Evolutionary conservation across 1,284 basidiomycete species (phyloP), one percentile per base, ranked within the genome.

Genomic region (Mycena citricolor): DNA sequence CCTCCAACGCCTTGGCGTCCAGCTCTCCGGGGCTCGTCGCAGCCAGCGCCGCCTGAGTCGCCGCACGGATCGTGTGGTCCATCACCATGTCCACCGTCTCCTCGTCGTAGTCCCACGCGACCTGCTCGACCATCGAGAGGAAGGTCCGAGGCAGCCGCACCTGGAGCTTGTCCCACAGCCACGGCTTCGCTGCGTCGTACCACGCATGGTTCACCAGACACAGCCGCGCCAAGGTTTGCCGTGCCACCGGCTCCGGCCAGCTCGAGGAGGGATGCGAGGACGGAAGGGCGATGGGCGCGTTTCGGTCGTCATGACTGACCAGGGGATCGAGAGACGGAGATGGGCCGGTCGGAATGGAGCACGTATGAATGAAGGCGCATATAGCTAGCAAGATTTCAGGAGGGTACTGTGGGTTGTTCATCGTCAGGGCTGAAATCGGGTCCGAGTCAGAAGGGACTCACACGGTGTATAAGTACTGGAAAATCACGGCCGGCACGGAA

Each of bases 151-250:
- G 87, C 10, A 90, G 73, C 10, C 86, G 78, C 32, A 90, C 82
- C 62, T 90, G 86, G 53, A 90, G 53, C 65, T 80, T 81, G 45
- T 75, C 77, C 86, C 87, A 90, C 3, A 90, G 66, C 81, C 81
- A 90, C 0, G 86, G 87, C 54, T 83, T 85, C 10, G 88, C 85
- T 1, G 85, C 88, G 36, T 79, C 76, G 57, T 79, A 77, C 83
- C 86, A 90, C 3, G 78, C 72, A 54, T 71, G 81, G 57, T 80
- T 87, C 30, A 87, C 83, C 44, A 85, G 74, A 56, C 82, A 86
- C 34, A 89, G 79, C 52, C 62, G 82, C 10, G 76, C 70, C 25
- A 90, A 70, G 0, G 88, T 83, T 44, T 64, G 69, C 19, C 86
- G 77, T 11, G 79, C 69, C 21, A 77, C 56, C 2, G 74, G 69